These are phyloP conservation scores for Coemansia reversa DNA, from an alignment of 192 early-diverging fungal species.

Conservation along the genomic window DNA sequence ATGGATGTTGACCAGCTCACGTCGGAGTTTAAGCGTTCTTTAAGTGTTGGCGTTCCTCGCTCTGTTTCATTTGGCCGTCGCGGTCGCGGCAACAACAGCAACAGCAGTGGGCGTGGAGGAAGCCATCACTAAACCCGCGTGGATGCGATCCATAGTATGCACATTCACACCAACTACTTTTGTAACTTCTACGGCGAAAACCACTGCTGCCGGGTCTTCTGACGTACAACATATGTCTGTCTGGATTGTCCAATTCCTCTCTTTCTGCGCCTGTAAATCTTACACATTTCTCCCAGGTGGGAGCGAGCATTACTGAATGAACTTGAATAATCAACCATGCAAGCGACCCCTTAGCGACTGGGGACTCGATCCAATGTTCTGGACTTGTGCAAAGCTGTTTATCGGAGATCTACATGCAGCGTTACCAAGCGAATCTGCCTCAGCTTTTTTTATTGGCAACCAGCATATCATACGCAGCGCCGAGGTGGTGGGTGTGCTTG, in stretches of 20 bases:
- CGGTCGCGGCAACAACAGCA: constrained; percentile 2
- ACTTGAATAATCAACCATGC: constrained; percentile 25
- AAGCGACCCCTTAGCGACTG: constrained; percentile 15
- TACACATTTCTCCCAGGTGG: not conserved
- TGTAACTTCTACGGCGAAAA: not conserved
- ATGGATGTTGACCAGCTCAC: constrained; percentile 44
- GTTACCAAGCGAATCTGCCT: constrained; percentile 21
- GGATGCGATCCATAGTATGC: constrained; percentile 3
- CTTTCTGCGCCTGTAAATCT: constrained; percentile 3
- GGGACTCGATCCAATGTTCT: constrained; percentile 53
- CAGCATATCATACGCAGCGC: constrained; percentile 29
- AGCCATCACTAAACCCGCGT: not conserved
- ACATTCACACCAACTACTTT: too few relatives aligned
- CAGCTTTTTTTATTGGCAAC: constrained; percentile 44
- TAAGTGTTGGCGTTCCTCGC: constrained; percentile 28
- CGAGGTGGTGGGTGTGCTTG: constrained; percentile 46
- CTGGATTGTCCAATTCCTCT: not conserved
- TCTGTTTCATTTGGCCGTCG: constrained; percentile 37
- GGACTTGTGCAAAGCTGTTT: constrained; percentile 49
- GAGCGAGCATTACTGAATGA: constrained; percentile 7
- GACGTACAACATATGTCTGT: not conserved
- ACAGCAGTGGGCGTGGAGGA: not conserved
- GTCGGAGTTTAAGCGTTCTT: constrained; percentile 20
- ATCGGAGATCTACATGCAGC: constrained; percentile 31
- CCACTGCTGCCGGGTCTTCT: not conserved